Conservation (phyloP, 257 asterid genomes). For the Scutellaria galericulata region DNA sequence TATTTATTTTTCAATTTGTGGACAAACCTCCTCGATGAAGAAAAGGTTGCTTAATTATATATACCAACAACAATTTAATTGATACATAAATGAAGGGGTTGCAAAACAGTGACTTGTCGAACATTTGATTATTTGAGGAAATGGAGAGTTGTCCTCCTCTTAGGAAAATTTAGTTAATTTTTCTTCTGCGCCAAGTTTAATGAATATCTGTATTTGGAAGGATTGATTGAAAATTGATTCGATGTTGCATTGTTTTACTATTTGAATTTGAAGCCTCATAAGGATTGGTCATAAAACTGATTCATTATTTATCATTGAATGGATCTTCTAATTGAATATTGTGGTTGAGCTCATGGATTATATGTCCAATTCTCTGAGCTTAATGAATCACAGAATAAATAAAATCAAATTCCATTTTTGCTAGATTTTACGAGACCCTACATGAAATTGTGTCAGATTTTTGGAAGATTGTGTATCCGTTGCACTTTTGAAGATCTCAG, state of each 20-base stretch:
- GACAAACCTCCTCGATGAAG: background rate
- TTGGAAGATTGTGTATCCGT: background rate
- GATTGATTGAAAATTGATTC: too few species aligned
- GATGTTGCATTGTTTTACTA: too few species aligned
- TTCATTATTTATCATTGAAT: too few species aligned
- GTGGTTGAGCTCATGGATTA: constrained; percentile 1
- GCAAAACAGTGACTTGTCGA: background rate
- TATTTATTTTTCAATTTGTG: background rate
- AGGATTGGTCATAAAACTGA: background rate
- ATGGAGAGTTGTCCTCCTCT: background rate
- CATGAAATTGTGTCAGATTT: background rate
- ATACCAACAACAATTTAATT: background rate
- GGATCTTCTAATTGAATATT: background rate
- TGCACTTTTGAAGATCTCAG: constrained; percentile 30
- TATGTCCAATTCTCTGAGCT: background rate
- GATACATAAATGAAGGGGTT: background rate
- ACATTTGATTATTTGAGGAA: background rate
- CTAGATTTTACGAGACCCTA: background rate
- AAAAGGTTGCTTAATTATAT: background rate
- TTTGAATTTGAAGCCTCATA: too few species aligned
- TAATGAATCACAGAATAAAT: background rate
- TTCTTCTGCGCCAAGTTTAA: too few species aligned
- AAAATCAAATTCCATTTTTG: background rate
- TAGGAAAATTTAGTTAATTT: background rate
- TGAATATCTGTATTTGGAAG: too few species aligned